These are phyloP conservation scores for Oryza glaberrima DNA, from an alignment of 176 grass and related monocot species.

Conservation along the genomic window DNA sequence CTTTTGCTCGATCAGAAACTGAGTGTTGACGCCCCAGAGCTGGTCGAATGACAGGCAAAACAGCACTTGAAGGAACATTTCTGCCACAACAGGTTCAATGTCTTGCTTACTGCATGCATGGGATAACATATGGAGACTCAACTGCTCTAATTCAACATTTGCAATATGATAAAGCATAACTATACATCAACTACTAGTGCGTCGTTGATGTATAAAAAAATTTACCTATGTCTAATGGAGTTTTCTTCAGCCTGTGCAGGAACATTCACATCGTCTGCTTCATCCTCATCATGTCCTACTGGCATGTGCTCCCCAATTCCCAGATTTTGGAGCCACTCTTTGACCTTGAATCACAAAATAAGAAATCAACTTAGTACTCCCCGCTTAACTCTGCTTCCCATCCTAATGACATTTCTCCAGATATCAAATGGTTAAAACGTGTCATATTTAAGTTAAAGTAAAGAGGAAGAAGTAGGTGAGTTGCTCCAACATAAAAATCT, in stretches of 20 bases:
- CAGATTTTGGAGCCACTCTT: conserved; percentile 99
- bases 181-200: conserved; percentile 20
- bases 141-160: conserved; percentile 56
- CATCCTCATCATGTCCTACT: conserved; percentile 93
- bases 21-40: conserved; percentile 91
- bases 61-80: conserved; percentile 99
- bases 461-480: background rate
- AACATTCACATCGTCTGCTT: conserved; percentile 85
- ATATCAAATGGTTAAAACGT: conserved; percentile 13
- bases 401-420: conserved; percentile 13
- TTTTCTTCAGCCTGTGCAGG: conserved; percentile 67
- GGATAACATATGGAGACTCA: conserved; percentile 61
- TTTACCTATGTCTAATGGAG: conserved; percentile 87
- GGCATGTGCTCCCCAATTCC: conserved; percentile 88
- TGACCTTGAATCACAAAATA: conserved; percentile 66
- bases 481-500: conserved; percentile 8
- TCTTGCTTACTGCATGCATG: conserved; percentile 64
- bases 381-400: conserved; percentile 12
- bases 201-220: conserved; percentile 5
- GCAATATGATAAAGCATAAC: conserved; percentile 33
- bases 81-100: conserved; percentile 73
- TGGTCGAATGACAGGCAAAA: conserved; percentile 91
- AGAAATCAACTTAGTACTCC: conserved; percentile 12
- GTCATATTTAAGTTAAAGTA: background rate
- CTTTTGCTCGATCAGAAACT: conserved; percentile 86